These are phyloP conservation scores for Suillus cothurnatus DNA, from an alignment of 768 basidiomycete genomes.

Conservation along the genomic window DNA sequence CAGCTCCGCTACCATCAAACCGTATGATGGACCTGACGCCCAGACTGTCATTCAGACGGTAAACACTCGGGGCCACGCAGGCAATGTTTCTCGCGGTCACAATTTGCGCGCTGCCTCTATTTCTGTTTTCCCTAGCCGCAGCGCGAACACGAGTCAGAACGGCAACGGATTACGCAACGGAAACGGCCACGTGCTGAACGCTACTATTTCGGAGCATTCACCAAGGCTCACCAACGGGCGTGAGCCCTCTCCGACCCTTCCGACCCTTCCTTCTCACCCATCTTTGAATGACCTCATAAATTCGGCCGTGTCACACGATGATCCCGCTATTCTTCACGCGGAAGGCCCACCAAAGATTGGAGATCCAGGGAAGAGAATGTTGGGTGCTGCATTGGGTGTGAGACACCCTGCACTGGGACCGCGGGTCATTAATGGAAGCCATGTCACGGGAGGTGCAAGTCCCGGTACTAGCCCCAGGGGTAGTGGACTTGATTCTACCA, in stretches of 20 bases:
- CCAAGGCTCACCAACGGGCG: conserved; percentile 44
- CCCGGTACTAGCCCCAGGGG: conserved; percentile 25
- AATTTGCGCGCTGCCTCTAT: conserved; percentile 69
- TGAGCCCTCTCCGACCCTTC: conserved; percentile 83
- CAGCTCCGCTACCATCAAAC: conserved; percentile 66
- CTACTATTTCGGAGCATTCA: conserved; percentile 54
- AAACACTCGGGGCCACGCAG: conserved; percentile 68
- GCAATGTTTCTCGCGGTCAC: conserved; percentile 68
- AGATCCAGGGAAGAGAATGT: conserved; percentile 87
- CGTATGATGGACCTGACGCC: conserved; percentile 95
- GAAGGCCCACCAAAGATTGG: conserved; percentile 77
- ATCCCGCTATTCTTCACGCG: conserved; percentile 66
- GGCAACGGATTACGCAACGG: conserved; percentile 32
- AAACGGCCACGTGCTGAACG: conserved; percentile 40
- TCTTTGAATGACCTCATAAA: conserved; percentile 84
- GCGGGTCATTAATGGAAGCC: conserved; percentile 48
- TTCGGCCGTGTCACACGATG: conserved; percentile 59
- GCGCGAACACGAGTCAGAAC: conserved; percentile 40
- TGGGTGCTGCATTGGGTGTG: conserved; percentile 82
- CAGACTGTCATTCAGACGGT: conserved; percentile 82
- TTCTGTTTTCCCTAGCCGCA: conserved; percentile 62
- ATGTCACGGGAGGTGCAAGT: conserved; percentile 36
- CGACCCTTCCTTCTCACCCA: conserved; percentile 78
- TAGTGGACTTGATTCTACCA: conserved; percentile 53
- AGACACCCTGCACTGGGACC: conserved; percentile 76